Conservation (phyloP, 805 yeast genomes). For the Nakazawaea sp. region DNA sequence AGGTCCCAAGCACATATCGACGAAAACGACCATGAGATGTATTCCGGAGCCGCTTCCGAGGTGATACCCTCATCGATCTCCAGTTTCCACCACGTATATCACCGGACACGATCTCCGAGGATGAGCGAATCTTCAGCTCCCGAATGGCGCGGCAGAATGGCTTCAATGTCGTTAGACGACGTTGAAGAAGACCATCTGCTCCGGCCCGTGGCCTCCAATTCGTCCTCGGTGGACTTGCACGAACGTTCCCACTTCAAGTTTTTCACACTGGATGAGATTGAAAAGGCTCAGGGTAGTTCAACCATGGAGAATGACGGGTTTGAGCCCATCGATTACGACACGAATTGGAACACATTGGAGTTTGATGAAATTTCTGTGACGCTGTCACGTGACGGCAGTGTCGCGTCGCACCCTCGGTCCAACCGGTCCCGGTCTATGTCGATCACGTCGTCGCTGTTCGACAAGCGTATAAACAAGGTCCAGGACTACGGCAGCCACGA, state of each 20-base stretch:
- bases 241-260: constrained; percentile 57
- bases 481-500: constrained; percentile 11
- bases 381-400: not conserved
- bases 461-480: constrained; percentile 3
- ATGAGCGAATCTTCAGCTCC: constrained; percentile 8
- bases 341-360: constrained; percentile 64
- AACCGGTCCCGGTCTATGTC: constrained; percentile 6
- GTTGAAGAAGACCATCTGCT: constrained; percentile 19
- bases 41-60: constrained; percentile 72
- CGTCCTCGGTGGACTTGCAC: constrained; percentile 28
- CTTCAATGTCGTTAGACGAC: constrained; percentile 10
- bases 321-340: constrained; percentile 61
- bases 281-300: constrained; percentile 82
- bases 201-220: constrained; percentile 27
- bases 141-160: constrained; percentile 8
- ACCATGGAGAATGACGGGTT: constrained; percentile 39
- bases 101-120: constrained; percentile 17
- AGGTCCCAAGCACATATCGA: constrained; percentile 26
- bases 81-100: constrained; percentile 68
- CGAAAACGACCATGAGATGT: constrained; percentile 64
- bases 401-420: not conserved
- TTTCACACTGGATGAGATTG: constrained; percentile 78
- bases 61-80: constrained; percentile 73
- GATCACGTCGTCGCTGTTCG: constrained; percentile 11
- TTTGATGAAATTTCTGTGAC: constrained; percentile 24